phyloP scores from a whole-genome alignment of 345 rosid genomes.

The Angophora floribunda region DNA sequence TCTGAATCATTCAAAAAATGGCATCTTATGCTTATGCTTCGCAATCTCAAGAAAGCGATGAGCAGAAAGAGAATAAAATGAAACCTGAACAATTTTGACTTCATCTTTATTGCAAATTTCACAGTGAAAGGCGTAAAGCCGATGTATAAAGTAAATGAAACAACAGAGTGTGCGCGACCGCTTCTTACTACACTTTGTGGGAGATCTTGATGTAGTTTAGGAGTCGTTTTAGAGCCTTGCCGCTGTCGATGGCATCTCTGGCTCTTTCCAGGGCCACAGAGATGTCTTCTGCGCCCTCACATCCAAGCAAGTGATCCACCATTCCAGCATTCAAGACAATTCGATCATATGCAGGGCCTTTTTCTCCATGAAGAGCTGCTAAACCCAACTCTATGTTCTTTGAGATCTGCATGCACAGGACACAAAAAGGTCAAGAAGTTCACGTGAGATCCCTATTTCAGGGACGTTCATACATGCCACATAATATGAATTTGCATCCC shows the following conservation, averaged over 20 bases:
- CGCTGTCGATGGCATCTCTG: constrained; percentile 87
- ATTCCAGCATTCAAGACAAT: constrained; percentile 85
- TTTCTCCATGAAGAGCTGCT: constrained; percentile 67
- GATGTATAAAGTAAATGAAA: neutral
- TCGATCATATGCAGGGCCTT: constrained; percentile 88
- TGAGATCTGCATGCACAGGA: constrained; percentile 24
- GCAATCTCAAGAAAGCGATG: neutral
- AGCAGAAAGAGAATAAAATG: neutral
- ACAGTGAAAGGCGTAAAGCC: neutral
- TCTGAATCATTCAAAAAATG: neutral
- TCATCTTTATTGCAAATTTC: neutral
- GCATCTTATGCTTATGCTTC: neutral
- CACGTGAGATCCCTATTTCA: neutral
- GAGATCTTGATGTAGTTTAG: constrained; percentile 76
- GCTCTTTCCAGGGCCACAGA: constrained; percentile 69
- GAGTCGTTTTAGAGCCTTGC: constrained; percentile 65
- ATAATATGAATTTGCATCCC: neutral
- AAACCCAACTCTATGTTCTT: constrained; percentile 88
- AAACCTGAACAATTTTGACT: neutral
- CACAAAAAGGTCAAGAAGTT: neutral
- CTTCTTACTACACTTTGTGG: constrained; percentile 23
- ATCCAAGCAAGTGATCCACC: constrained; percentile 83
- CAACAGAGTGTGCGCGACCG: neutral
- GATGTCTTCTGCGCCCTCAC: constrained; percentile 72
- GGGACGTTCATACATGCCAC: neutral